Evolutionary conservation across 345 rosid genomes (phyloP), one percentile per base, ranked within the genome.

Genomic region (Kandelia obovata): DNA sequence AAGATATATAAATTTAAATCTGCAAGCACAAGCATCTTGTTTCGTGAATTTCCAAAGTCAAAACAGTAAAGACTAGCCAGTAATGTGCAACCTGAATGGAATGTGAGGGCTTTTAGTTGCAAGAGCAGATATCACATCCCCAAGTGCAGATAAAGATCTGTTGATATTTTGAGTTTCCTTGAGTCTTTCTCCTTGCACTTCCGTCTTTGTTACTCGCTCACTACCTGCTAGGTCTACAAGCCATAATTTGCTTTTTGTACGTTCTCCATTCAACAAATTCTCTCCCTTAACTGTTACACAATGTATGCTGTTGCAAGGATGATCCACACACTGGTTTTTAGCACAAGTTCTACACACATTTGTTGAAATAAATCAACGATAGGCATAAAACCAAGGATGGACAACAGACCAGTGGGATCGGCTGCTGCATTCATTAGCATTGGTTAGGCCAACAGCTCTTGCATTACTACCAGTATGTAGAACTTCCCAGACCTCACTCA

Each of bases 211-310:
- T 67, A 95, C 84, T 75, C 99, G 84, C 73, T 95, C 99, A 58
- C 99, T 95, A 78, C 99, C 99, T n/a, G 99, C 99, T 70, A 95
- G 82, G 73, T 95, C 99, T 59, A 95, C 99, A 76, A 95, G 60
- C 97, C 99, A 95, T 31, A 95, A 80, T 81, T 90, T 95, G 89
- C 97, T 95, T 80, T 81, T 92, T 57, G 93, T 87, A 80, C 91
- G 83, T 78, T 92, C 96, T 31, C 96, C 96, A 67, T 75, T 92
- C 81, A 95, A 82, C 76, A 88, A 73, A 83, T 90, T 92, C 80
- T 92, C 90, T 21, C 96, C 96, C 75, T 80, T 83, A 27, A 95
- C 96, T 89, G 88, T 88, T 82, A 95, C 97, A 66, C 97, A 89
- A 71, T 89, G 93, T 67, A 92, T 76, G 80, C 99, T 95, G 89